Conservation (phyloP, 2,329 filamentous ascomycete species). For the Scedosporium aurantiacum region DNA sequence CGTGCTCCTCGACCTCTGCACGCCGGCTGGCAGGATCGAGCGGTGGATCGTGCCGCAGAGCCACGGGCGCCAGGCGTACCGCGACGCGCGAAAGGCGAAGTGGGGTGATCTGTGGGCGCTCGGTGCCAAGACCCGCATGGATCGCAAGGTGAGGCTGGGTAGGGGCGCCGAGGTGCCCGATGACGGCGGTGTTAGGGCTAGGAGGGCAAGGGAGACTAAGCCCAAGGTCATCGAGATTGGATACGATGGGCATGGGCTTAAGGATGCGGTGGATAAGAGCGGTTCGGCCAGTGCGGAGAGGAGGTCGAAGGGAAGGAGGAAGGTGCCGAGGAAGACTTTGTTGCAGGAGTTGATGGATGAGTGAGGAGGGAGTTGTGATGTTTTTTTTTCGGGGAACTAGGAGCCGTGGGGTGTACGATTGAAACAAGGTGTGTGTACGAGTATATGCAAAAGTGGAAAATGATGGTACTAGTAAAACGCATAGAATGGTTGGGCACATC, state of each 20-base stretch:
- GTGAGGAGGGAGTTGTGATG: background rate
- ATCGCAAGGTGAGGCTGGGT: slow-evolving; percentile 51
- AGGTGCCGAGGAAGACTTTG: slow-evolving; percentile 7
- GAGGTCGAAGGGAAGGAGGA: slow-evolving; percentile 6
- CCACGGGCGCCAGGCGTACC: slow-evolving; percentile 72
- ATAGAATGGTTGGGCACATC: background rate
- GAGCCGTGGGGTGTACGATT: background rate
- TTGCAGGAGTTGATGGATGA: slow-evolving; percentile 6
- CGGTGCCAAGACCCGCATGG: slow-evolving; percentile 75
- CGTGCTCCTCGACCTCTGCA: slow-evolving; percentile 84
- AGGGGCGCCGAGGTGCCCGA: slow-evolving; percentile 24
- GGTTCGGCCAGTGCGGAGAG: slow-evolving; percentile 1
- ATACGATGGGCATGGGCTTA: slow-evolving; percentile 16
- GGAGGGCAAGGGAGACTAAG: slow-evolving; percentile 23
- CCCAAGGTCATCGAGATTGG: slow-evolving; percentile 21
- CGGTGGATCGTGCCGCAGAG: slow-evolving; percentile 86
- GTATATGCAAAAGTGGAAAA: background rate
- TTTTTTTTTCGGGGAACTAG: background rate
- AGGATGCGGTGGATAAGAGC: slow-evolving; percentile 14
- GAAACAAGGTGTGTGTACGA: background rate
- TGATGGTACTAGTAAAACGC: background rate
- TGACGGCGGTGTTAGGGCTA: slow-evolving; percentile 35
- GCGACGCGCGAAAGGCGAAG: slow-evolving; percentile 76
- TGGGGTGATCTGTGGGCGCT: slow-evolving; percentile 97
- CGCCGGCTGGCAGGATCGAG: slow-evolving; percentile 72